phyloP scores from a whole-genome alignment of 805 yeast genomes.

The Yueomyces sinensis region DNA sequence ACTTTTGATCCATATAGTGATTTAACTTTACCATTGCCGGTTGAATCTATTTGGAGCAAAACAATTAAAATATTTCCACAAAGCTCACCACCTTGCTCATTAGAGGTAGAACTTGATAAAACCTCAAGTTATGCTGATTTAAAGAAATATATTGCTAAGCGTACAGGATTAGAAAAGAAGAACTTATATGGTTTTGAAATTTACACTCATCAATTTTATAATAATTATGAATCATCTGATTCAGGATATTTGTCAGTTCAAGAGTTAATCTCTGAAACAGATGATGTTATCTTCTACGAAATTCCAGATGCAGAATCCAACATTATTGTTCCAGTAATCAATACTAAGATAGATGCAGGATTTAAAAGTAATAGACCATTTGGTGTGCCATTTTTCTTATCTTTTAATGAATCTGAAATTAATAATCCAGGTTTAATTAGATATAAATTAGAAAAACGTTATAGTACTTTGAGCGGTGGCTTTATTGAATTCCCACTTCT shows the following conservation, averaged over 20 bases:
- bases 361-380: slow-evolving; percentile 36
- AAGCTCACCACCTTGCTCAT: slow-evolving; percentile 31
- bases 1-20: slow-evolving; percentile 94
- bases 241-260: slow-evolving; percentile 49
- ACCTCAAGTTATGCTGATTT: slow-evolving; percentile 52
- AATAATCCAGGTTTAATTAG: slow-evolving; percentile 45
- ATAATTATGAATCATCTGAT: slow-evolving; percentile 51
- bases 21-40: slow-evolving; percentile 79
- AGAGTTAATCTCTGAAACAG: slow-evolving; percentile 51
- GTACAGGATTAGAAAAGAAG: slow-evolving; percentile 24
- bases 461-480: slow-evolving; percentile 35
- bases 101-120: slow-evolving; percentile 65
- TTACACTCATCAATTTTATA: slow-evolving; percentile 55
- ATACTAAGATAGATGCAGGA: slow-evolving; percentile 28
- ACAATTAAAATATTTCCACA: slow-evolving; percentile 52
- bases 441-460: slow-evolving; percentile 38
- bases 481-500: slow-evolving; percentile 21
- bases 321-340: slow-evolving; percentile 49
- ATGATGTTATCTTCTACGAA: slow-evolving; percentile 56
- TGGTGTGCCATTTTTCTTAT: slow-evolving; percentile 68
- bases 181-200: slow-evolving; percentile 44
- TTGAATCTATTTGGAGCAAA: slow-evolving; percentile 57
- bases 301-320: slow-evolving; percentile 30
- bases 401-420: slow-evolving; percentile 38
- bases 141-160: slow-evolving; percentile 43